These are phyloP conservation scores for Penicillium paxilli DNA, from an alignment of 495 filamentous ascomycete genomes.

Conservation along the genomic window DNA sequence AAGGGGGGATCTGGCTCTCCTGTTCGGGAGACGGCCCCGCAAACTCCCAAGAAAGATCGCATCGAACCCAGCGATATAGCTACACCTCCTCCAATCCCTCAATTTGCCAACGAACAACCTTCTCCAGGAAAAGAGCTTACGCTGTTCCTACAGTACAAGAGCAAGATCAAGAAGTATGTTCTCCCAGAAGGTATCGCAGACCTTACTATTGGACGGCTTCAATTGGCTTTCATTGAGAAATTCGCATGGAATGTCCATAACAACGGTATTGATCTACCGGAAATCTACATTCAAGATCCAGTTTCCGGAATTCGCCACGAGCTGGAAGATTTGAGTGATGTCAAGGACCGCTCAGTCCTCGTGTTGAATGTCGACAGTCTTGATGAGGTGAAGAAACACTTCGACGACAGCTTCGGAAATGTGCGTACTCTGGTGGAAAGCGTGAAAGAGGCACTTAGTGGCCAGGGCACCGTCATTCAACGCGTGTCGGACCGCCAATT, in stretches of 20 bases:
- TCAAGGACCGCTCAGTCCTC: constrained; percentile 92
- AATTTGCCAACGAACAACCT: constrained; percentile 67
- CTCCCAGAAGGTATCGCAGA: constrained; percentile 79
- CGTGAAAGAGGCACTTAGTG: constrained; percentile 74
- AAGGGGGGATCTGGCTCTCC: constrained; percentile 50
- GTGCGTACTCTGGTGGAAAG: constrained; percentile 78
- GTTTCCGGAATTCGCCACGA: constrained; percentile 94
- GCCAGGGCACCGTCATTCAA: constrained; percentile 76
- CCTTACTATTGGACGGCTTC: constrained; percentile 80
- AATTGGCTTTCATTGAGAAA: constrained; percentile 98
- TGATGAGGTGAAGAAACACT: constrained; percentile 94
- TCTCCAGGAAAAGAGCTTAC: constrained; percentile 87
- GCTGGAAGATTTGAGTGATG: constrained; percentile 89
- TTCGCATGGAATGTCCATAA: constrained; percentile 97
- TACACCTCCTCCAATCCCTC: constrained; percentile 44
- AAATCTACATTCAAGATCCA: constrained; percentile 97
- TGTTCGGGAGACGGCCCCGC: constrained; percentile 28
- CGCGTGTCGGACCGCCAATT: constrained; percentile 90
- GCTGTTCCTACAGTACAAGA: constrained; percentile 95
- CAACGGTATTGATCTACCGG: constrained; percentile 89
- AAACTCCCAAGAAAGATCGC: constrained; percentile 34
- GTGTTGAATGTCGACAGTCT: constrained; percentile 93
- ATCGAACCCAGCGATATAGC: constrained; percentile 27
- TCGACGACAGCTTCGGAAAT: constrained; percentile 87
- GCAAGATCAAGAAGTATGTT: constrained; percentile 94